These are phyloP conservation scores for Candida vartiovaarae DNA, from an alignment of 805 yeast genomes.

Conservation along the genomic window DNA sequence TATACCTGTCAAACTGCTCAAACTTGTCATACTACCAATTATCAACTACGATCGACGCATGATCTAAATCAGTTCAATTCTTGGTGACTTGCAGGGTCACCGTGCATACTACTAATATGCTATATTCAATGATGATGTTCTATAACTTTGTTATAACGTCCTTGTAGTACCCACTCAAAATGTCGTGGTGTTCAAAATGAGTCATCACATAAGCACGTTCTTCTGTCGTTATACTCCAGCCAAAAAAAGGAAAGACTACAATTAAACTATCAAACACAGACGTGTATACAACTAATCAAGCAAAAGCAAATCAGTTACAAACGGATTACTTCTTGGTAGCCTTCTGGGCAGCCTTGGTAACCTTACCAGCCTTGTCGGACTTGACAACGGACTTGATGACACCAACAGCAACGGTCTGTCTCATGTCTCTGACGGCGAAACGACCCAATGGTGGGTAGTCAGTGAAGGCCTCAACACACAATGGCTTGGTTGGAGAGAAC, in stretches of 20 bases:
- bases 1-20: background rate
- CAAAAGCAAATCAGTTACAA: background rate
- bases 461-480: slow-evolving; percentile 78
- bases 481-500: slow-evolving; percentile 48
- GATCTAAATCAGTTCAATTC: too few species aligned
- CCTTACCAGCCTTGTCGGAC: slow-evolving; percentile 84
- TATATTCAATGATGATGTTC: too few species aligned
- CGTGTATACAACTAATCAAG: background rate
- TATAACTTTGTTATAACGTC: too few species aligned
- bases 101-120: too few species aligned
- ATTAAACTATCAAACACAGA: background rate
- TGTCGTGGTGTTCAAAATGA: too few species aligned
- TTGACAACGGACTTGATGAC: slow-evolving; percentile 56
- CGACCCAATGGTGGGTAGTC: slow-evolving; percentile 99
- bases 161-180: too few species aligned
- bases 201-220: too few species aligned
- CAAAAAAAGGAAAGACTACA: background rate
- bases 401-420: slow-evolving; percentile 99
- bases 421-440: slow-evolving; percentile 99
- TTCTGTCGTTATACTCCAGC: too few species aligned
- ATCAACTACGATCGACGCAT: too few species aligned
- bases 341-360: slow-evolving; percentile 82
- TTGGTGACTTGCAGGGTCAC: too few species aligned
- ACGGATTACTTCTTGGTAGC: slow-evolving; percentile 12
- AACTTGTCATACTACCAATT: background rate